A percentile compares a stretch with the other conserved stretches of the same genome.
These are phyloP conservation scores for Yamadazyma scolyti DNA, from an alignment of 805 yeast species.

Conservation along the genomic window DNA sequence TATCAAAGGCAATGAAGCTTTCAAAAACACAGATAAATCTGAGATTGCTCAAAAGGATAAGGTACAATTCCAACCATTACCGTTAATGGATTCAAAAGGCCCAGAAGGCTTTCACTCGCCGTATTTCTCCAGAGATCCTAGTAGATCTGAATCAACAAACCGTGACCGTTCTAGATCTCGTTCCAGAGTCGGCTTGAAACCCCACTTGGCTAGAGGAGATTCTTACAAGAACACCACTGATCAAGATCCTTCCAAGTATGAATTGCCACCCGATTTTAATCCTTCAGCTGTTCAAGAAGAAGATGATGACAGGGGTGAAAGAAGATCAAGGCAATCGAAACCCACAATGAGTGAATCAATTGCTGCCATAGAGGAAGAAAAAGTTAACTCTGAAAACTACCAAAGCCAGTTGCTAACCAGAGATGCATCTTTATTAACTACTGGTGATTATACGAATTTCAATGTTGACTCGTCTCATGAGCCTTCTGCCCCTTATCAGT, in stretches of 20 bases:
- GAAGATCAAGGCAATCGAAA: conserved; percentile 36
- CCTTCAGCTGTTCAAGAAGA: conserved; percentile 12
- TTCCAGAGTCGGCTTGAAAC: conserved; percentile 23
- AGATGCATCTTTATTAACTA: conserved; percentile 40
- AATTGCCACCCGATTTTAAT: conserved; percentile 37
- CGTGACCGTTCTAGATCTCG: conserved; percentile 17
- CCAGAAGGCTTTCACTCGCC: conserved; percentile 29
- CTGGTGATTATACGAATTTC: conserved; percentile 45
- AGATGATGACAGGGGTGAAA: conserved; percentile 28
- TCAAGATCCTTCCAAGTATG: conserved; percentile 42
- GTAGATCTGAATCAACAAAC: conserved; percentile 22
- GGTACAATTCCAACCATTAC: conserved; percentile 5
- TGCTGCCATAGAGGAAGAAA: conserved; percentile 39
- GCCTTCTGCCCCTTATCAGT: conserved; percentile 55
- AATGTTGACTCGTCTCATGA: conserved; percentile 34
- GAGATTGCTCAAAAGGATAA: not conserved
- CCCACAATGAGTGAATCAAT: conserved; percentile 44
- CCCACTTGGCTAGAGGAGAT: conserved; percentile 76
- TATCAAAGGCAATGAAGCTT: conserved; percentile 4
- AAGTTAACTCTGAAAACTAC: conserved; percentile 12
- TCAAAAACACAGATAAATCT: not conserved
- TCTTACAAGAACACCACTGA: conserved; percentile 60
- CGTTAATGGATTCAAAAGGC: conserved; percentile 9
- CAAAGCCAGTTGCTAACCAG: conserved; percentile 15
- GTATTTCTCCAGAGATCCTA: conserved; percentile 27